Percentiles rank a stretch among this genome's conserved stretches.
Evolutionary conservation across 2,329 filamentous ascomycete species (phyloP).

Genomic region (Clarireedia hainanense): DNA sequence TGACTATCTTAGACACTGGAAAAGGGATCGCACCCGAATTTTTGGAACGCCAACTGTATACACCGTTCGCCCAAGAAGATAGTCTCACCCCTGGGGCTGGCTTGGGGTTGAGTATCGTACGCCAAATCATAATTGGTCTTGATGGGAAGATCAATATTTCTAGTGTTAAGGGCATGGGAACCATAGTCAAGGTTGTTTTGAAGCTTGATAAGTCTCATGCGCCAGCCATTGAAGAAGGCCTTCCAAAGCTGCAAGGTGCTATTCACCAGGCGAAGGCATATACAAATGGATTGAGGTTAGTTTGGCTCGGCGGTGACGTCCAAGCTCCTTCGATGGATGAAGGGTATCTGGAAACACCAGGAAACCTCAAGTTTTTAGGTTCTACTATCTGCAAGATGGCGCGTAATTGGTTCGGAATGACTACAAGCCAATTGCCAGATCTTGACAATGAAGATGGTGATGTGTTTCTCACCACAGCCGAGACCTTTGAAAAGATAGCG

Average conservation of each 20-base stretch:
- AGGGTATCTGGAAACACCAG: background rate
- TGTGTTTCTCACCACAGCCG: constrained; percentile 1
- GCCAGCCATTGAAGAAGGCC: constrained; percentile 27
- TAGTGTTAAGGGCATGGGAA: constrained; percentile 45
- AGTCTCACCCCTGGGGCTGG: constrained; percentile 50
- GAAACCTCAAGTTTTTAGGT: background rate
- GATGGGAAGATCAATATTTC: constrained; percentile 51
- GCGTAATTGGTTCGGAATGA: constrained; percentile 9
- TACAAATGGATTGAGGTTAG: constrained; percentile 4
- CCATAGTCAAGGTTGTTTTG: constrained; percentile 36
- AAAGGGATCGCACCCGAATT: constrained; percentile 57
- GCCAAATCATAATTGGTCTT: constrained; percentile 51
- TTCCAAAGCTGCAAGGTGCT: constrained; percentile 21
- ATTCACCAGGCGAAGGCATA: background rate
- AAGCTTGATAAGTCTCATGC: constrained; percentile 5
- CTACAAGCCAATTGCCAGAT: background rate
- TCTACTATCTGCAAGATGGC: constrained; percentile 9
- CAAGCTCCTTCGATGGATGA: background rate
- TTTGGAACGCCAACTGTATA: constrained; percentile 47
- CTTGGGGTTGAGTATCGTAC: constrained; percentile 56
- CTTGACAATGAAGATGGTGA: background rate
- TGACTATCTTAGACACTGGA: constrained; percentile 53
- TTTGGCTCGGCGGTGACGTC: constrained; percentile 15
- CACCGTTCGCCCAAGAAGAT: constrained; percentile 49
- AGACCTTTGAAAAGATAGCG: background rate